These are phyloP conservation scores for Lizonia empirigonia DNA, from an alignment of 2,329 filamentous ascomycete species.

Conservation along the genomic window DNA sequence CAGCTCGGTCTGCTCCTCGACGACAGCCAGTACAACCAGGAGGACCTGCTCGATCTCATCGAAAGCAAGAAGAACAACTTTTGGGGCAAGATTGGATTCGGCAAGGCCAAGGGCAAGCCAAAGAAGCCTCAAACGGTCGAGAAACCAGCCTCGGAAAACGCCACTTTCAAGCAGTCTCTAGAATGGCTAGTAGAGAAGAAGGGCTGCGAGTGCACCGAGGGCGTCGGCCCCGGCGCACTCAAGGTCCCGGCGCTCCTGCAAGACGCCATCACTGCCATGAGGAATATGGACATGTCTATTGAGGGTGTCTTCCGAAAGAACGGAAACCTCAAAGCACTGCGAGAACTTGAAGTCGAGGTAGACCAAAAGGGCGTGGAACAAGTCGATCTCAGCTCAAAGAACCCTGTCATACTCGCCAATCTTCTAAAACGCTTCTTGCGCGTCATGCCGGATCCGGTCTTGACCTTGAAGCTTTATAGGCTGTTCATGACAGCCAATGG, in stretches of 20 bases:
- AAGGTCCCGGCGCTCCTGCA: constrained; percentile 95
- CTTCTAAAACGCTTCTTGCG: constrained; percentile 93
- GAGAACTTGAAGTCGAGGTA: constrained; percentile 82
- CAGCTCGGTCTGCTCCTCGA: constrained; percentile 94
- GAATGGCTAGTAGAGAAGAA: constrained; percentile 91
- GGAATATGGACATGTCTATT: constrained; percentile 98
- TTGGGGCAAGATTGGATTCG: constrained; percentile 97
- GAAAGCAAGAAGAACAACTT: constrained; percentile 93
- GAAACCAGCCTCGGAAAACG: constrained; percentile 62
- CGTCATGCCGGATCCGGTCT: constrained; percentile 89
- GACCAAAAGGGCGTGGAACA: constrained; percentile 84
- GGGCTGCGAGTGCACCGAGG: constrained; percentile 96
- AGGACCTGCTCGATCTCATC: constrained; percentile 89
- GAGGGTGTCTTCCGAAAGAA: constrained; percentile 99
- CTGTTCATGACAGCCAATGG: constrained; percentile 89
- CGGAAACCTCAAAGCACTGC: constrained; percentile 93
- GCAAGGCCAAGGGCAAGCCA: constrained; percentile 79
- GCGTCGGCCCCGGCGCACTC: constrained; percentile 87
- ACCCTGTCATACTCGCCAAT: constrained; percentile 90
- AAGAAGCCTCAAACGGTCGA: constrained; percentile 68
- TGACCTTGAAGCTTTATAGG: constrained; percentile 92
- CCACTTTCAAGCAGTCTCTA: constrained; percentile 86
- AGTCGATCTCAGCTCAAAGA: constrained; percentile 85
- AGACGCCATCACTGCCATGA: constrained; percentile 91
- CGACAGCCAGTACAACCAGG: constrained; percentile 88